Evolutionary conservation across 2,329 filamentous ascomycete genomes (phyloP).

Genomic region (Stylonectria norvegica): DNA sequence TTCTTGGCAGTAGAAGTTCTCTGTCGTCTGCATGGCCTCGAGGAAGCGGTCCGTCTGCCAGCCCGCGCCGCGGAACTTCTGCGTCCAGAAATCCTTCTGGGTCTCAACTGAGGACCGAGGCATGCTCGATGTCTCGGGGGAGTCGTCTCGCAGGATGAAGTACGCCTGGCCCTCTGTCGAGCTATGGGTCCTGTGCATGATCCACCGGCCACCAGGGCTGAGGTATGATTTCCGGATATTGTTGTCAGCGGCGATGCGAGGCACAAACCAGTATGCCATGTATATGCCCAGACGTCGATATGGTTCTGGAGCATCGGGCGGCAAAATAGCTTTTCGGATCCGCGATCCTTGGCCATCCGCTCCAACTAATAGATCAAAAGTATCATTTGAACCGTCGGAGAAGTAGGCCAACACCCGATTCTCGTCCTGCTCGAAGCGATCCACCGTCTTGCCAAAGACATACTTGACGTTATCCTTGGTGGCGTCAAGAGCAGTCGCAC

Average conservation of each 20-base stretch:
- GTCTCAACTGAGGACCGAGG: constrained; percentile 32
- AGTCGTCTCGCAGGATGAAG: constrained; percentile 28
- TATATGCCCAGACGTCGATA: constrained; percentile 27
- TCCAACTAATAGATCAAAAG: constrained; percentile 52
- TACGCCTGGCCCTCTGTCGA: constrained; percentile 37
- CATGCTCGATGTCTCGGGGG: constrained; percentile 25
- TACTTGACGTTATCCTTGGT: constrained; percentile 28
- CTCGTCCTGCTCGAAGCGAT: constrained; percentile 30
- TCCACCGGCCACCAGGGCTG: constrained; percentile 31
- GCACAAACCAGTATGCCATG: constrained; percentile 34
- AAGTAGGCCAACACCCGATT: constrained; percentile 38
- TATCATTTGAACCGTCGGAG: constrained; percentile 38
- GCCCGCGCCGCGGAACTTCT: constrained; percentile 40
- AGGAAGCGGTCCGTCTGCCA: constrained; percentile 43
- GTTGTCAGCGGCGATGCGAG: constrained; percentile 29
- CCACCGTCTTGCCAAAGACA: constrained; percentile 30
- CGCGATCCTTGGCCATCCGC: constrained; percentile 54
- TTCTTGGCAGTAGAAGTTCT: constrained; percentile 46
- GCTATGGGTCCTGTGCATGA: constrained; percentile 41
- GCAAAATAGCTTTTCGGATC: constrained; percentile 42
- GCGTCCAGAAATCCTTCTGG: constrained; percentile 38
- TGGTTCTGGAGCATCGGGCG: constrained; percentile 19
- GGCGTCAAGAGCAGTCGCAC: constrained; percentile 43
- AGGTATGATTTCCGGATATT: constrained; percentile 38
- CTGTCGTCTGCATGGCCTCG: constrained; percentile 35